Evolutionary conservation across 169 alveolate genomes (phyloP).

Genomic region (Toxoplasma gondii): DNA sequence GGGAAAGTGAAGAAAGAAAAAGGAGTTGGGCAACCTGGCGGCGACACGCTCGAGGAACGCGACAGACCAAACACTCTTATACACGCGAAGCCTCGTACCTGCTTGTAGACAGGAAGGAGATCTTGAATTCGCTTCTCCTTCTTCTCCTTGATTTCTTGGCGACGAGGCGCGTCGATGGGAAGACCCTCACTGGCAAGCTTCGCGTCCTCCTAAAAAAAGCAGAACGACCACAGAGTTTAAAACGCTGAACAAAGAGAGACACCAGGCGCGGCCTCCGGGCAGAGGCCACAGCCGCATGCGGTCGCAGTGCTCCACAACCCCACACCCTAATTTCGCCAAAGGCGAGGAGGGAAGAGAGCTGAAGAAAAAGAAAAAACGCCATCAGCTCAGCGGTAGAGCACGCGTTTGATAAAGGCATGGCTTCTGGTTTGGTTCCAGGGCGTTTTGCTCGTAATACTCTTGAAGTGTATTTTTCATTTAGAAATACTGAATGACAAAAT

Average conservation of each 20-base stretch:
- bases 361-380: too few species aligned
- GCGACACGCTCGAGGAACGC: neutral
- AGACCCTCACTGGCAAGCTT: conserved; percentile 16
- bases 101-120: conserved; percentile 66
- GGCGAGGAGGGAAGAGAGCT: too few species aligned
- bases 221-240: neutral
- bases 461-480: too few species aligned
- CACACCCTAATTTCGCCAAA: too few species aligned
- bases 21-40: neutral
- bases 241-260: neutral
- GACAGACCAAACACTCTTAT: neutral
- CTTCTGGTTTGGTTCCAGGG: too few species aligned
- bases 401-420: too few species aligned
- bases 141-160: conserved; percentile 47
- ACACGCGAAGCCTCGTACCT: neutral
- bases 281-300: neutral
- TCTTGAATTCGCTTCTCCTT: conserved; percentile 17
- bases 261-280: neutral
- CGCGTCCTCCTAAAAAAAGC: conserved; percentile 33
- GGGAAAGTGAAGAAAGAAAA: neutral
- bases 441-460: too few species aligned
- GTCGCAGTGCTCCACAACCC: neutral
- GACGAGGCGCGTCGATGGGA: neutral
- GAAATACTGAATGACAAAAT: too few species aligned
- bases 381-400: too few species aligned